A percentile compares a stretch with the other conserved stretches of the same genome.
Conservation (phyloP, 1,284 basidiomycete genomes). For the Ganoderma lingzhi region DNA sequence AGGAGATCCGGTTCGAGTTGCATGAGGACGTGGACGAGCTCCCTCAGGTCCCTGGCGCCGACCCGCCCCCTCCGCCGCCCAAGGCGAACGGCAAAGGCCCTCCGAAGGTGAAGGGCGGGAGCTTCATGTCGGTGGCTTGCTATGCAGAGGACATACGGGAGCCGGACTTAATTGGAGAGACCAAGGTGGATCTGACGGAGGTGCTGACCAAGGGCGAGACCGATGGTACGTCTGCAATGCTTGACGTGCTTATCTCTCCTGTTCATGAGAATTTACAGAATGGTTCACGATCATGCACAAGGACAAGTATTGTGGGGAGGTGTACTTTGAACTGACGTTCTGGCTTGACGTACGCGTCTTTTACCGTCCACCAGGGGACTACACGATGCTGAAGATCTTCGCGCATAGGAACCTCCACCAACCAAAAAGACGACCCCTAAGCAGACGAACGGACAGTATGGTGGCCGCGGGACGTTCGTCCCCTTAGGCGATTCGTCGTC, state of each 20-base stretch:
- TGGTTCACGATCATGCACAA: slow-evolving; percentile 94
- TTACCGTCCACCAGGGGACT: slow-evolving; percentile 40
- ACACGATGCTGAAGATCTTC: background rate
- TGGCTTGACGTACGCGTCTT: slow-evolving; percentile 87
- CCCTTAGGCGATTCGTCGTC: slow-evolving; percentile 55
- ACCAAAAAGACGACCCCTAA: slow-evolving; percentile 69
- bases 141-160: slow-evolving; percentile 97
- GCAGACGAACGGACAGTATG: slow-evolving; percentile 69
- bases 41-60: slow-evolving; percentile 54
- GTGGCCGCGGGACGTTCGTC: slow-evolving; percentile 78
- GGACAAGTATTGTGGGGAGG: slow-evolving; percentile 92
- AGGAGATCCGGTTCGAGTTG: slow-evolving; percentile 94
- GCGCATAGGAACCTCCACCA: slow-evolving; percentile 71
- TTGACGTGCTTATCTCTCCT: slow-evolving; percentile 9
- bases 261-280: slow-evolving; percentile 57
- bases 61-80: slow-evolving; percentile 68
- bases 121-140: slow-evolving; percentile 83
- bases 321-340: slow-evolving; percentile 95
- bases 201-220: slow-evolving; percentile 95
- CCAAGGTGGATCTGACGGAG: slow-evolving; percentile 87
- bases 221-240: slow-evolving; percentile 73
- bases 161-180: slow-evolving; percentile 95
- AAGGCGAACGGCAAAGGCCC: slow-evolving; percentile 55
- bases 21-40: slow-evolving; percentile 78
- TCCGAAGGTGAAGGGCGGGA: slow-evolving; percentile 77